Conservation (phyloP, 176 grass and related monocot genomes). For the Carex cristatella region DNA sequence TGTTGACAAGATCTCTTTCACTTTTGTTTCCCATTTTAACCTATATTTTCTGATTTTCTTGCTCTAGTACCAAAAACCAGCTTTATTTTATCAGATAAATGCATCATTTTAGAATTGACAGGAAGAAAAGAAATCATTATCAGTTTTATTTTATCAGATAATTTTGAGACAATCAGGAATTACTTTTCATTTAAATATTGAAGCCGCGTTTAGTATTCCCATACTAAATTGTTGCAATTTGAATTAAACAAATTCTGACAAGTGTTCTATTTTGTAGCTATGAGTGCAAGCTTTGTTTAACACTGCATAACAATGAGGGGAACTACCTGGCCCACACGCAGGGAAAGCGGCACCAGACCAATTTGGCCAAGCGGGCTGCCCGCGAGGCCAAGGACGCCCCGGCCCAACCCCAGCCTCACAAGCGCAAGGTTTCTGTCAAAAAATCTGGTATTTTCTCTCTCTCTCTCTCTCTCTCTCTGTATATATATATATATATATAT, state of each 20-base stretch:
- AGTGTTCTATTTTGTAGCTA: conserved; percentile 36
- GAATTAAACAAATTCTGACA: neutral
- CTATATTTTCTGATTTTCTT: neutral
- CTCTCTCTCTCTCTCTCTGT: neutral
- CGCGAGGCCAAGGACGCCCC: conserved; percentile 89
- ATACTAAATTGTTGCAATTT: neutral
- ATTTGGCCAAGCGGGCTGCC: conserved; percentile 91
- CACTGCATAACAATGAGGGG: conserved; percentile 97
- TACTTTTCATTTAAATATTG: neutral
- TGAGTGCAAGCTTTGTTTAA: conserved; percentile 92
- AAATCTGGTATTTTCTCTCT: conserved; percentile 49
- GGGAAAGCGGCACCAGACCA: conserved; percentile 96
- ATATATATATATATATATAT: too few relatives aligned
- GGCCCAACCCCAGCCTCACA: conserved; percentile 89
- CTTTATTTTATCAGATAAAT: neutral
- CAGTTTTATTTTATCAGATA: neutral
- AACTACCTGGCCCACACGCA: conserved; percentile 96
- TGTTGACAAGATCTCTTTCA: too few relatives aligned
- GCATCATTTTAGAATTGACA: neutral
- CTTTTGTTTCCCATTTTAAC: too few relatives aligned
- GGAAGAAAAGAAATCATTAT: neutral
- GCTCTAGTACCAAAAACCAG: neutral
- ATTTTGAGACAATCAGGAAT: neutral
- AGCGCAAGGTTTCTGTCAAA: conserved; percentile 71
- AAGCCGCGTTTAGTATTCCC: neutral